phyloP scores from a whole-genome alignment of 805 yeast genomes.

The Cyberlindnera maclurae region DNA sequence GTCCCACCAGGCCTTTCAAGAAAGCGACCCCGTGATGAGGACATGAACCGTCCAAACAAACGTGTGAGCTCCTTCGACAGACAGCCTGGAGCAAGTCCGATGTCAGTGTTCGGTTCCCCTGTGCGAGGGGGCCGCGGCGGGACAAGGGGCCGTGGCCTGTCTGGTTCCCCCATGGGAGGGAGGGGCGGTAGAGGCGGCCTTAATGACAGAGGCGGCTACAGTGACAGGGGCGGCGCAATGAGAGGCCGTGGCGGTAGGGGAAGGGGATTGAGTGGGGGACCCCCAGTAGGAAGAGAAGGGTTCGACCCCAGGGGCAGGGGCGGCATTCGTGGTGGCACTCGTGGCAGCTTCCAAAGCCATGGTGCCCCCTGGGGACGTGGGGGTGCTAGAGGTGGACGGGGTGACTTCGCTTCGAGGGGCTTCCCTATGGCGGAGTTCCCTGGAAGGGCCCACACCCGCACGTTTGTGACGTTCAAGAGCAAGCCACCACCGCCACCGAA shows the following conservation, averaged over 20 bases:
- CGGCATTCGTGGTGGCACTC: conserved; percentile 1
- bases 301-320: background rate
- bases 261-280: background rate
- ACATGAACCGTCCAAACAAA: background rate
- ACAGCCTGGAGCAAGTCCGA: background rate
- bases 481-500: conserved; percentile 4
- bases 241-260: background rate
- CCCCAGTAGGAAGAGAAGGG: background rate
- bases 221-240: background rate
- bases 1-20: conserved; percentile 3
- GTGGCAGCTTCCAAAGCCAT: background rate
- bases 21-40: conserved; percentile 7
- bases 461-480: background rate
- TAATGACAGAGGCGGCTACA: conserved; percentile 2
- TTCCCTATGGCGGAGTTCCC: background rate
- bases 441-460: too few species aligned
- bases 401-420: background rate
- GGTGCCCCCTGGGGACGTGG: background rate
- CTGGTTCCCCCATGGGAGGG: background rate
- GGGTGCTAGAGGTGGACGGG: background rate
- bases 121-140: conserved; percentile 3
- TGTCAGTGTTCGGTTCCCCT: background rate
- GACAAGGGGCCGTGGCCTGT: background rate
- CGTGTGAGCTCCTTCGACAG: background rate
- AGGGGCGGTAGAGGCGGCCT: conserved; percentile 7